Percentiles rank a stretch among this genome's conserved stretches.
Evolutionary conservation across 192 early-diverging fungal genomes (phyloP).

Genomic region (Umbelopsis sp.): DNA sequence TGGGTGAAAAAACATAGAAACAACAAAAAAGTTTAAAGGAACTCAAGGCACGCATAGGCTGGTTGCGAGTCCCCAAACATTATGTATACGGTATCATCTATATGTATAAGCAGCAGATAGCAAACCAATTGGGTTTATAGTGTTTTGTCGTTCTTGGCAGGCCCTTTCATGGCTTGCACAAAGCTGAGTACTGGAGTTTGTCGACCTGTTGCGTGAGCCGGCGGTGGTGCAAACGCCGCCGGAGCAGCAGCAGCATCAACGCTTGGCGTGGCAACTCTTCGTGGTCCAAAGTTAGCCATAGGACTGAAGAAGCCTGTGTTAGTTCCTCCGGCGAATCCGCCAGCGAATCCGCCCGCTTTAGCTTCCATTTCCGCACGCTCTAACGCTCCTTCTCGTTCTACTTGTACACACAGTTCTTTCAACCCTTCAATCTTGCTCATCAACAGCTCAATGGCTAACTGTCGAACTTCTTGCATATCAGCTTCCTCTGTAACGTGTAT

Average conservation of each 20-base stretch:
- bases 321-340: constrained; percentile 9
- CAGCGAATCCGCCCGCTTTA: constrained; percentile 14
- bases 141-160: constrained; percentile 11
- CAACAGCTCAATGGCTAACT: constrained; percentile 44
- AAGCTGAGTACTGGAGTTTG: constrained; percentile 17
- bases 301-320: constrained; percentile 18
- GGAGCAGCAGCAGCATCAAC: not conserved
- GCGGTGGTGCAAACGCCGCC: not conserved
- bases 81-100: constrained; percentile 20
- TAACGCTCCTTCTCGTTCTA: constrained; percentile 35
- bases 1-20: no score
- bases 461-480: constrained; percentile 40
- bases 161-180: constrained; percentile 19
- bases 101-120: not conserved
- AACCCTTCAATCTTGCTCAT: constrained; percentile 52
- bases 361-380: constrained; percentile 7
- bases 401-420: constrained; percentile 54
- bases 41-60: no score
- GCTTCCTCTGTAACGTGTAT: constrained; percentile 40
- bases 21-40: no score
- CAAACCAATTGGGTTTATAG: not conserved
- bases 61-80: not conserved
- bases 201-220: not conserved
- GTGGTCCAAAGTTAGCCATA: constrained; percentile 14
- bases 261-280: not conserved